phyloP scores from a whole-genome alignment of 1,284 basidiomycete species.

The Pseudozyma thailandica region DNA sequence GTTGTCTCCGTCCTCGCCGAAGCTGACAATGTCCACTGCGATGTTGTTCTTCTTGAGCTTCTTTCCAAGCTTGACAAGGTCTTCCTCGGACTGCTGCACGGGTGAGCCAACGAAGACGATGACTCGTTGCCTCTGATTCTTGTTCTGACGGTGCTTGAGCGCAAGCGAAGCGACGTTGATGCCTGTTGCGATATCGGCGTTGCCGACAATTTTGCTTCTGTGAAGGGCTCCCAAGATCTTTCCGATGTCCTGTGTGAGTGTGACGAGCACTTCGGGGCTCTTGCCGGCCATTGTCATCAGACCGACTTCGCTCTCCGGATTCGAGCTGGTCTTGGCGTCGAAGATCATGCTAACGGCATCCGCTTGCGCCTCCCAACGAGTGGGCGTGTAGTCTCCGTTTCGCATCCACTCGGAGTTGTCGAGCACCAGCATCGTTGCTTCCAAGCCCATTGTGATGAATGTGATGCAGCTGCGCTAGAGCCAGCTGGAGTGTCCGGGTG shows the following conservation, averaged over 20 bases:
- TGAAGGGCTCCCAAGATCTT: conserved; percentile 87
- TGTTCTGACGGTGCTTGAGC: conserved; percentile 97
- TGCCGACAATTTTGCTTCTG: conserved; percentile 78
- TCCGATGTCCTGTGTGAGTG: conserved; percentile 92
- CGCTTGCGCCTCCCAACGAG: conserved; percentile 84
- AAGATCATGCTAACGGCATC: conserved; percentile 93
- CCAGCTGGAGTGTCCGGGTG: not conserved
- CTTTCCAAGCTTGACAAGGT: conserved; percentile 82
- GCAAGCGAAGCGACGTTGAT: conserved; percentile 89
- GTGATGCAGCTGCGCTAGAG: not conserved
- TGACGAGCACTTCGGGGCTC: conserved; percentile 88
- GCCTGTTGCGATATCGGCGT: conserved; percentile 85
- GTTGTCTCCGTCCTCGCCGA: conserved; percentile 72
- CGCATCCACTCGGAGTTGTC: conserved; percentile 69
- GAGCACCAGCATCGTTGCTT: conserved; percentile 68
- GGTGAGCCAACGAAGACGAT: conserved; percentile 94
- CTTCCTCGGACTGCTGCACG: conserved; percentile 53
- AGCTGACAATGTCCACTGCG: conserved; percentile 88
- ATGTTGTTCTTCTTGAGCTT: conserved; percentile 99
- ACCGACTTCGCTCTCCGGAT: conserved; percentile 96
- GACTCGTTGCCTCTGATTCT: conserved; percentile 94
- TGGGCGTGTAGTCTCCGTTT: conserved; percentile 90
- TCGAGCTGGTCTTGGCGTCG: conserved; percentile 86
- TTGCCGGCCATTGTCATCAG: conserved; percentile 92
- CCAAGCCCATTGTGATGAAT: conserved; percentile 58